Conservation (phyloP, 164 flowering plant genomes). For the Dillenia suffruticosa region DNA sequence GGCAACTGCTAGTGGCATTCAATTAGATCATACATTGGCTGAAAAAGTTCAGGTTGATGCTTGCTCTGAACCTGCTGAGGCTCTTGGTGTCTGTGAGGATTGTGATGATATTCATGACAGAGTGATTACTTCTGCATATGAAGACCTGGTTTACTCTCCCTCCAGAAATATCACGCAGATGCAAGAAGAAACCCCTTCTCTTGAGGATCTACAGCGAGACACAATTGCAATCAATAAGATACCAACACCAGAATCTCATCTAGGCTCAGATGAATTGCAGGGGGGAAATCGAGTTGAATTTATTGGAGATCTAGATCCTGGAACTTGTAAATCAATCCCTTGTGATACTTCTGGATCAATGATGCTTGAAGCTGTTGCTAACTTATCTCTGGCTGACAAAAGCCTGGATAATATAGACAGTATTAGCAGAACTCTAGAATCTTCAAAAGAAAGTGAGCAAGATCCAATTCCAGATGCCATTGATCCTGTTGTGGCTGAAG, state of each 20-base stretch:
- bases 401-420: not conserved
- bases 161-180: constrained; percentile 3
- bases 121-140: not conserved
- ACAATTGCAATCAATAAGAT: constrained; percentile 11
- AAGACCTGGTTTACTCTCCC: constrained; percentile 13
- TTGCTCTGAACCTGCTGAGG: not conserved
- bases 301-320: constrained; percentile 1
- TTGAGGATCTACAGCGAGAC: constrained; percentile 4
- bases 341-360: constrained; percentile 3
- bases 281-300: constrained; percentile 14
- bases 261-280: constrained; percentile 13
- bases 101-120: too few relatives aligned
- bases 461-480: constrained; percentile 6
- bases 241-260: constrained; percentile 6
- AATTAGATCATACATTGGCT: constrained; percentile 11
- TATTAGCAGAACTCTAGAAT: not conserved
- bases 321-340: not conserved
- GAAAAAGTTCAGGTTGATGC: constrained; percentile 6
- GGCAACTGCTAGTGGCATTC: constrained; percentile 7
- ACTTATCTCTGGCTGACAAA: constrained; percentile 1
- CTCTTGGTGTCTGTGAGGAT: not conserved
- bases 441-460: constrained; percentile 8
- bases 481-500: too few relatives aligned
- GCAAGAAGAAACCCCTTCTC: constrained; percentile 15
- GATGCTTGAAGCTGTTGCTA: not conserved